Evolutionary conservation across 2,329 filamentous ascomycete species (phyloP), one percentile per base, ranked within the genome.

Genomic region (Trichoderma sp.): DNA sequence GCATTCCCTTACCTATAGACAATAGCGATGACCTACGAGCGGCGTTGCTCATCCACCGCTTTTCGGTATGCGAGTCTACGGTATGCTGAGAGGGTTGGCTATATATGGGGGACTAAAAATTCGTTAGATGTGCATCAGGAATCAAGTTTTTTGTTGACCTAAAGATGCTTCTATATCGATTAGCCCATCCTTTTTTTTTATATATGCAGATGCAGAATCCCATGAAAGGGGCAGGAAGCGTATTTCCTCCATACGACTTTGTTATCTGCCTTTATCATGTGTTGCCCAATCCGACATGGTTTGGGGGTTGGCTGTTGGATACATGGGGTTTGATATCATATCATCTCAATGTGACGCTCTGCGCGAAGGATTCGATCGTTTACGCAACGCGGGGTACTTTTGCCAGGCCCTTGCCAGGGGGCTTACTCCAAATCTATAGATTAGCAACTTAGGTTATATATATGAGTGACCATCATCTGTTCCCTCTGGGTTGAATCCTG

Each of bases 1-100:
- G 60, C 60, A 66, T 63, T 72, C 59, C 64, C 60, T 66, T 66
- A 41, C 59, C 68, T 72, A 75, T 75, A 72, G 74, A 75, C 59
- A 24, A 45, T 21, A 53, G 74, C 60, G 35, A 56, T 71, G 53
- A 50, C 41, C 41, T 56, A 21, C 27, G 74, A 27, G 71, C 59
- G 35, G 33, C 64, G 60, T 56, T 75, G 74, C 68, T 65, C 38
- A 71, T 62, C 62, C 38, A 62, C 59, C 38, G 50, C 67, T 63
- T 65, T 69, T 64, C 50, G 35, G 60, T 56, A 66, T 38, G 50
- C 56, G 45, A 50, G 33, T 29, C 62, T 65, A 41, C 45, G 45
- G 45, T 45, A 56, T 59, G 45, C 59, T 65, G 66, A 75, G 66
- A 29, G 64, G 64, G 41, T 71, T 75, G 73, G 73, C 29, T 75